phyloP scores from a whole-genome alignment of 805 yeast species.

The Saturnispora halmiae region DNA sequence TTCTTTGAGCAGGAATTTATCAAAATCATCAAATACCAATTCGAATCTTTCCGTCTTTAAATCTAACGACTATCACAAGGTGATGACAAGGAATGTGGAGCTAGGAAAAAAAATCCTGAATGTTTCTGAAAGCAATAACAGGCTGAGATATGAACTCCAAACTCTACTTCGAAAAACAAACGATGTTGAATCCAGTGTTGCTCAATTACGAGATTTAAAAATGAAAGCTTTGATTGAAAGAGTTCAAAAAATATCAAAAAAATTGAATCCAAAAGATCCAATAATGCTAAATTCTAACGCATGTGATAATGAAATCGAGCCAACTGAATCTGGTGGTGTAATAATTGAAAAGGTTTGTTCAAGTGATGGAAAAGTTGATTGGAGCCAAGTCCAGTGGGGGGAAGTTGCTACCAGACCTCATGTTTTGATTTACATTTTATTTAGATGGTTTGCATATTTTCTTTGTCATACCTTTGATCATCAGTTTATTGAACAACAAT shows the following conservation, averaged over 20 bases:
- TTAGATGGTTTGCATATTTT: constrained; percentile 15
- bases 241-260: constrained; percentile 9
- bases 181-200: constrained; percentile 54
- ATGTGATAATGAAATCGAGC: background rate
- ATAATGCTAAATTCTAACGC: no score
- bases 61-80: constrained; percentile 11
- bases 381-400: constrained; percentile 10
- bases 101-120: constrained; percentile 36
- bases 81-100: constrained; percentile 21
- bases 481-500: constrained; percentile 21
- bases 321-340: background rate
- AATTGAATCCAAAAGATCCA: background rate
- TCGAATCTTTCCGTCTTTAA: background rate
- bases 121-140: constrained; percentile 46
- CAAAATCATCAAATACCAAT: background rate
- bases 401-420: constrained; percentile 18
- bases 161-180: constrained; percentile 49
- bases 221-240: constrained; percentile 22
- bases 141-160: constrained; percentile 57
- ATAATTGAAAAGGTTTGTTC: constrained; percentile 7
- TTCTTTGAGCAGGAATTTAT: constrained; percentile 4
- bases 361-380: constrained; percentile 9
- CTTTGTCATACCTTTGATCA: constrained; percentile 15
- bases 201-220: constrained; percentile 30
- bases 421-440: constrained; percentile 17